A percentile compares a stretch with the other conserved stretches of the same genome.
Conservation (phyloP, 257 asterid species). For the Henckelia pumila region DNA sequence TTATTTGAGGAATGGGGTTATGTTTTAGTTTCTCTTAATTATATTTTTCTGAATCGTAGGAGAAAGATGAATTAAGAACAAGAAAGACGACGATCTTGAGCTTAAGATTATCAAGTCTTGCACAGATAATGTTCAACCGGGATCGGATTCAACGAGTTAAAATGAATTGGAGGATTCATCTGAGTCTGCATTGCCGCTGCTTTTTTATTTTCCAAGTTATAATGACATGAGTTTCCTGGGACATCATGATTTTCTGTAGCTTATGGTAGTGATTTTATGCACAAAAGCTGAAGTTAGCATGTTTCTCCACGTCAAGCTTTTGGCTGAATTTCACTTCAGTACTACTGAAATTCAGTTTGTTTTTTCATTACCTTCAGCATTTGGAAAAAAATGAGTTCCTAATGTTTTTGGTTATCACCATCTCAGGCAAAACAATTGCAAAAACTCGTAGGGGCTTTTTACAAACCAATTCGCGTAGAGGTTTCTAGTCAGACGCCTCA, state of each 20-base stretch:
- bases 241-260: slow-evolving; percentile 32
- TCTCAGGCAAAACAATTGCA: neutral
- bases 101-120: slow-evolving; percentile 22
- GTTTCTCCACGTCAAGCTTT: neutral
- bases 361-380: neutral
- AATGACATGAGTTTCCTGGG: slow-evolving; percentile 94
- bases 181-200: slow-evolving; percentile 78
- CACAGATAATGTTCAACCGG: slow-evolving; percentile 28
- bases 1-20: no score
- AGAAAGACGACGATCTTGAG: slow-evolving; percentile 27
- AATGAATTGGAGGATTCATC: slow-evolving; percentile 72
- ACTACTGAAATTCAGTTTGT: neutral
- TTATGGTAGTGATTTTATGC: slow-evolving; percentile 31
- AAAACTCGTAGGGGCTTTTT: no score
- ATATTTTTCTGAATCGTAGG: no score
- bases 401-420: neutral
- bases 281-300: neutral
- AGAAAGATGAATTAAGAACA: no score
- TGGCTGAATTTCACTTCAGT: neutral
- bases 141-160: slow-evolving; percentile 43
- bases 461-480: no score
- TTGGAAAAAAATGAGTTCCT: neutral
- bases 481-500: no score
- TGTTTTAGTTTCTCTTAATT: no score
- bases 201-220: slow-evolving; percentile 63